Evolutionary conservation across 371 early-diverging fungal genomes (phyloP), one percentile per base, ranked within the genome.

Genomic region (Mucor saturninus): DNA sequence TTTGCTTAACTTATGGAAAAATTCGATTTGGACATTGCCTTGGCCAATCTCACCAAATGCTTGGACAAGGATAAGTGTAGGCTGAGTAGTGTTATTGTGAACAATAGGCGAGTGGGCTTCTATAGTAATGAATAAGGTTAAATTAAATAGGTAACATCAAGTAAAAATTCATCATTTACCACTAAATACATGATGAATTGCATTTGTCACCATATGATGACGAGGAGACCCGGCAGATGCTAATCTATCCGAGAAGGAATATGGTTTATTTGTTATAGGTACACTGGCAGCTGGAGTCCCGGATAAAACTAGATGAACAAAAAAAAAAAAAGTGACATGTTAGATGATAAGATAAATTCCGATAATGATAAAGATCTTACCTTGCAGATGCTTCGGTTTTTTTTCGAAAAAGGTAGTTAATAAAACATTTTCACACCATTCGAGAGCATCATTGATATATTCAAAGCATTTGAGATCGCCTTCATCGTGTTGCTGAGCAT

Each of bases 401-500:
- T 75, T 73, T 42, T 66, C 67, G 65, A 93, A 94, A 64, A 88
- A 92, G 28, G 83, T 83, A 56, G 85, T 83, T 46, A 98, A 72
- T 30, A 97, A 68, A 32, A 83, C 76, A 73, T 98, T 98, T 71
- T 98, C 98, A 62, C 96, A 96, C 90, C 94, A 96, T 77, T 98
- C 98, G 11, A 98, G 79, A 0, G 96, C 93, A 59, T 90, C 90
- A 69, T 95, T 93, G 8, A 93, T 72, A 13, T 84, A 85, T 7
- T 86, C 86, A 76, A 95, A 97, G 45, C 85, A 84, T 57, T 92
- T 88, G 28, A 91, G 79, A 63, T 66, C 79, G 4, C 68, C 74
- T 43, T 84, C 81, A 30, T 64, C 61, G 11, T 68, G 62, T 6
- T 75, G 55, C 1, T 75, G 69, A 40, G 75, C 62, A 30, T 73